Evolutionary conservation across 208 protist genomes (phyloP).

Genomic region (Leishmania mexicana): DNA sequence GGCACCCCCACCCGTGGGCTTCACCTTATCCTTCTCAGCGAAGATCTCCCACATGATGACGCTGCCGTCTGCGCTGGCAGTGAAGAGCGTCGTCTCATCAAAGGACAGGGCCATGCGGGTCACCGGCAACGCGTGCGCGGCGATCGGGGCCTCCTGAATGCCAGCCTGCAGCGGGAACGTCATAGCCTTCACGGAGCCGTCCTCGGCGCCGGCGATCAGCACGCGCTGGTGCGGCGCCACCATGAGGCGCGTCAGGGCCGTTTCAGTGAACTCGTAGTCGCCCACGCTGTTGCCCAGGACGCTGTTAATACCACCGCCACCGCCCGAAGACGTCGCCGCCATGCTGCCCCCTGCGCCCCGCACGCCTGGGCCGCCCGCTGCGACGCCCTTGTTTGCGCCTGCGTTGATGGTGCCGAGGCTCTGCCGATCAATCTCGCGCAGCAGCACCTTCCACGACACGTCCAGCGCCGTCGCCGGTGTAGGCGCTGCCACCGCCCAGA

Average conservation of each 20-base stretch:
- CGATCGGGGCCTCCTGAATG: conserved; percentile 69
- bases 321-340: neutral
- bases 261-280: conserved; percentile 87
- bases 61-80: conserved; percentile 86
- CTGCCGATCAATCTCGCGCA: conserved; percentile 88
- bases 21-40: conserved; percentile 72
- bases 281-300: conserved; percentile 31
- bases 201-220: conserved; percentile 90
- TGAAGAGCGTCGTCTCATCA: conserved; percentile 94
- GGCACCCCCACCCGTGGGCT: conserved; percentile 15
- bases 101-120: conserved; percentile 86
- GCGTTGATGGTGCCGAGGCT: conserved; percentile 38
- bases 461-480: conserved; percentile 68
- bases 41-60: conserved; percentile 88
- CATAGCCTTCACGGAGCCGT: conserved; percentile 91
- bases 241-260: conserved; percentile 60
- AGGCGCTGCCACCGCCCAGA: conserved; percentile 91
- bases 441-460: conserved; percentile 84
- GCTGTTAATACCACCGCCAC: conserved; percentile 2
- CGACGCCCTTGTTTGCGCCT: neutral
- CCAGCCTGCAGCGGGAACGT: conserved; percentile 84
- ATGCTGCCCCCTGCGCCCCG: neutral
- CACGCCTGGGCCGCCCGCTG: neutral
- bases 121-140: conserved; percentile 76
- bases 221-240: conserved; percentile 89